Evolutionary conservation across 2,329 filamentous ascomycete genomes (phyloP).

Genomic region (Orbilia brochopaga): DNA sequence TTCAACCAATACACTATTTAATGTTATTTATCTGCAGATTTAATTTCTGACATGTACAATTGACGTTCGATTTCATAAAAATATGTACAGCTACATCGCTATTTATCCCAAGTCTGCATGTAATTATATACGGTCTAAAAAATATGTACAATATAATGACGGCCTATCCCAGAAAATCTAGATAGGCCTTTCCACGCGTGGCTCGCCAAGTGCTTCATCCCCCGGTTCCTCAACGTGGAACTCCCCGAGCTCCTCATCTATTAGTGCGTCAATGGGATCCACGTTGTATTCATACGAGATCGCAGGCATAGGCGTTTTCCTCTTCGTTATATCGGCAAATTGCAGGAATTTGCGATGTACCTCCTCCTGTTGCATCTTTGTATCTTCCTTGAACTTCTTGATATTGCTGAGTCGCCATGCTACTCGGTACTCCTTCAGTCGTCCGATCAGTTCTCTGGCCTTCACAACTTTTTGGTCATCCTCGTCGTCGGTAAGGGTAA

Average conservation of each 20-base stretch:
- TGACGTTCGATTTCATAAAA: too few species aligned
- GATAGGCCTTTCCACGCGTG: too few species aligned
- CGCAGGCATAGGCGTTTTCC: background rate
- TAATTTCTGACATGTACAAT: too few species aligned
- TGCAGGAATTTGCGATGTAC: background rate
- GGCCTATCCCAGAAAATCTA: too few species aligned
- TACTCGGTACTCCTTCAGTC: constrained; percentile 7
- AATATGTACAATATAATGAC: too few species aligned
- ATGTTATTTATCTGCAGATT: too few species aligned
- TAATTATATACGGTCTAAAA: too few species aligned
- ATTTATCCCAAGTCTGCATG: too few species aligned
- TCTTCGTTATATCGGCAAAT: background rate
- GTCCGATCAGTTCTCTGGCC: constrained; percentile 14
- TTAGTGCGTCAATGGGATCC: background rate
- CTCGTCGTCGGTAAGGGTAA: constrained; percentile 1
- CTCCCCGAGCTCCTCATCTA: background rate
- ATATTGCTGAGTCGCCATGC: constrained; percentile 24
- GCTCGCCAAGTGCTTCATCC: too few species aligned
- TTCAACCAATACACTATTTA: too few species aligned
- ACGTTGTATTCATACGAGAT: background rate
- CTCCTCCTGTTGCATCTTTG: background rate
- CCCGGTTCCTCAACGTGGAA: too few species aligned
- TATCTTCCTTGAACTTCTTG: background rate
- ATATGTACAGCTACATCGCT: too few species aligned
- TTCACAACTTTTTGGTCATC: constrained; percentile 9